Percentiles rank a stretch among this genome's conserved stretches.
Conservation (phyloP, 768 basidiomycete species). For the Rhizopogon rudus region DNA sequence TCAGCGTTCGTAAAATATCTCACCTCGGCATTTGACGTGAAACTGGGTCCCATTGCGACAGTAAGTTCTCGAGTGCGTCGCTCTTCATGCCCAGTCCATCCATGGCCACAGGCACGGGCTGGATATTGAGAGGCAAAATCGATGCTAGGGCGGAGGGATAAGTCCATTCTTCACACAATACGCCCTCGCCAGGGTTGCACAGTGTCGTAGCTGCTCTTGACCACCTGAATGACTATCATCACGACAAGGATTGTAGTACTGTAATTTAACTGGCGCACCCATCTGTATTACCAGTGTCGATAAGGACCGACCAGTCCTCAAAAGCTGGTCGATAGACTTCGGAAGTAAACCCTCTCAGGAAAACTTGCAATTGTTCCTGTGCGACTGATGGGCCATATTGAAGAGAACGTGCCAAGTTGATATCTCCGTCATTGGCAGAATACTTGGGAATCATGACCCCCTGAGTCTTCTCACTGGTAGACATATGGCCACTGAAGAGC, state of each 20-base stretch:
- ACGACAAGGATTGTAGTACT: slow-evolving; percentile 1
- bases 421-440: slow-evolving; percentile 33
- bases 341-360: slow-evolving; percentile 18
- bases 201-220: slow-evolving; percentile 52
- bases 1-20: background rate
- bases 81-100: slow-evolving; percentile 69
- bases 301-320: slow-evolving; percentile 49
- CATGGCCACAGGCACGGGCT: slow-evolving; percentile 54
- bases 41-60: slow-evolving; percentile 62
- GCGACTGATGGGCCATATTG: slow-evolving; percentile 50
- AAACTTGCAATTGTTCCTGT: slow-evolving; percentile 31
- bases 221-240: slow-evolving; percentile 32
- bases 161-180: slow-evolving; percentile 66
- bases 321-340: slow-evolving; percentile 56
- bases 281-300: slow-evolving; percentile 70
- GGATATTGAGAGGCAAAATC: slow-evolving; percentile 33
- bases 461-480: slow-evolving; percentile 37
- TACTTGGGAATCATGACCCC: slow-evolving; percentile 61
- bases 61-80: slow-evolving; percentile 49
- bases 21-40: slow-evolving; percentile 54
- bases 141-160: slow-evolving; percentile 55
- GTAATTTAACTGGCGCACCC: slow-evolving; percentile 29
- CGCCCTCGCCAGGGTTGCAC: slow-evolving; percentile 59
- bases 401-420: slow-evolving; percentile 60
- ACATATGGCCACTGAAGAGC: slow-evolving; percentile 34